A percentile compares a stretch with the other conserved stretches of the same genome.
Conservation (phyloP, 352 stramenopile genomes). For the Elongisporangium prolatum region DNA sequence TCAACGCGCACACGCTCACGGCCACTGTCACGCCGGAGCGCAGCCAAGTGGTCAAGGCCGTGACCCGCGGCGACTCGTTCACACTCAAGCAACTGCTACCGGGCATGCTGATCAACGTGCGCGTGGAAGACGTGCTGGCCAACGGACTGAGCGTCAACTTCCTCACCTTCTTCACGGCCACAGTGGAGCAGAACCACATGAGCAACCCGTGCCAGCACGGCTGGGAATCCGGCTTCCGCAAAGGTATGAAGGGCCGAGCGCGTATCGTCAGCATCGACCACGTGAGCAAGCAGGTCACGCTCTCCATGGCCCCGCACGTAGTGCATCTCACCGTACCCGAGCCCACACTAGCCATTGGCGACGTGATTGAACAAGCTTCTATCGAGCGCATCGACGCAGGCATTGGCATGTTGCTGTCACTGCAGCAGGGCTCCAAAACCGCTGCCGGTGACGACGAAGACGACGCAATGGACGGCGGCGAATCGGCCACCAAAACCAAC, state of each 20-base stretch:
- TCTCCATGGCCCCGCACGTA: conserved; percentile 87
- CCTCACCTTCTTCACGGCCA: conserved; percentile 84
- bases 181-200: conserved; percentile 89
- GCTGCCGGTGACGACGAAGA: conserved; percentile 27
- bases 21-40: conserved; percentile 62
- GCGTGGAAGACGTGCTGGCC: conserved; percentile 86
- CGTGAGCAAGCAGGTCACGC: conserved; percentile 62
- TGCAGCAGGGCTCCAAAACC: conserved; percentile 33
- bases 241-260: conserved; percentile 79
- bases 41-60: conserved; percentile 61
- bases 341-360: conserved; percentile 50
- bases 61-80: conserved; percentile 81
- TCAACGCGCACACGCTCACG: conserved; percentile 80
- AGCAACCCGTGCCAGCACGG: conserved; percentile 70
- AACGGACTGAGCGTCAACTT: conserved; percentile 88
- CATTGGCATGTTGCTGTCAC: conserved; percentile 85
- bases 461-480: conserved; percentile 52
- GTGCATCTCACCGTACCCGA: conserved; percentile 72
- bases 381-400: conserved; percentile 82
- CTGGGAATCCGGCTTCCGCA: conserved; percentile 75
- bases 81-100: conserved; percentile 87
- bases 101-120: conserved; percentile 91
- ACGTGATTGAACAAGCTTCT: conserved; percentile 60
- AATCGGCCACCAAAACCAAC: conserved; percentile 38
- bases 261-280: conserved; percentile 83